A percentile compares a stretch with the other conserved stretches of the same genome.
These are phyloP conservation scores for Alliaria petiolata DNA, from an alignment of 345 rosid genomes.

Conservation along the genomic window DNA sequence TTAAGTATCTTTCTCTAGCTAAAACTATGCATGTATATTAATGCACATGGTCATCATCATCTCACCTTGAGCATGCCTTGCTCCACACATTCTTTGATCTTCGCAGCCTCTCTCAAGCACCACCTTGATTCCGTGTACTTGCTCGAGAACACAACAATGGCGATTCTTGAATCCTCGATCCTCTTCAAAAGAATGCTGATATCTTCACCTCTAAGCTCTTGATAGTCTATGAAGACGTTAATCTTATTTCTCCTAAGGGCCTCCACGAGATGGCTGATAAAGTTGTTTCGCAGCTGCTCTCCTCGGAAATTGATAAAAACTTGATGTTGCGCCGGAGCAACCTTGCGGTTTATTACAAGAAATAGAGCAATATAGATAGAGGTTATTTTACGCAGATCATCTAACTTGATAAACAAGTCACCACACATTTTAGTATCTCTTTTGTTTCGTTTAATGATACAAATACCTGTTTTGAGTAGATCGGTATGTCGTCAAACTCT, in stretches of 20 bases:
- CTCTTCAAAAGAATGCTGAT: background rate
- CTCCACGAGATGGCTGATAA: background rate
- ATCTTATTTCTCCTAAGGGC: background rate
- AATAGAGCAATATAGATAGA: too few relatives aligned
- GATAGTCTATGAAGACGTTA: conserved; percentile 11
- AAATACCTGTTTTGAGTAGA: too few relatives aligned
- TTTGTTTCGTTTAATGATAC: too few relatives aligned
- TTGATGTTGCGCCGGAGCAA: background rate
- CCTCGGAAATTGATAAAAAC: conserved; percentile 26
- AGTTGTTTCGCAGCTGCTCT: background rate
- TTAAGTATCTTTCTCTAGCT: too few relatives aligned
- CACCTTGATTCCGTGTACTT: background rate
- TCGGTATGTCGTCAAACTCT: too few relatives aligned
- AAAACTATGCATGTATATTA: background rate
- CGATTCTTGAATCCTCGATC: background rate
- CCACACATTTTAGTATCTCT: too few relatives aligned
- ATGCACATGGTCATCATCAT: background rate
- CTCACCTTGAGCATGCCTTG: background rate
- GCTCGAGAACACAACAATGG: background rate
- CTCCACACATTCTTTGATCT: background rate
- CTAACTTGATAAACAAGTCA: too few relatives aligned
- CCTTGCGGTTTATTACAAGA: background rate
- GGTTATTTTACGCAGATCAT: too few relatives aligned
- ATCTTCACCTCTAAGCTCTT: background rate
- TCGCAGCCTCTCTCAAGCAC: background rate